These are phyloP conservation scores for Trichoderma brevicompactum DNA, from an alignment of 2,329 filamentous ascomycete species.

Conservation along the genomic window DNA sequence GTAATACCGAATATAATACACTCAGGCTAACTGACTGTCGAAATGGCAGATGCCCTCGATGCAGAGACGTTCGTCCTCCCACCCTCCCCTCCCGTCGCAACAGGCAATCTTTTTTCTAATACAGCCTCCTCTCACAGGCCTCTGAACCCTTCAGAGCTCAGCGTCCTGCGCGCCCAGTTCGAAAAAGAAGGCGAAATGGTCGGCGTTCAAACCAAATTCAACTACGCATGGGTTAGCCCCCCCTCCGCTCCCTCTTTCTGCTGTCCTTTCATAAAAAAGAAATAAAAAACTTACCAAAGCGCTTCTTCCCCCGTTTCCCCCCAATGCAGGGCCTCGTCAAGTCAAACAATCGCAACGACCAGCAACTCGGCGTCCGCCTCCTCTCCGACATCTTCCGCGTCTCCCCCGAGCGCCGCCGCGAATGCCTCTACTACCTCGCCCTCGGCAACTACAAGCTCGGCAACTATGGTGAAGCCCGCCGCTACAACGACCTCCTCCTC, in stretches of 20 bases:
- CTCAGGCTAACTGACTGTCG: slow-evolving; percentile 3
- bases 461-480: slow-evolving; percentile 91
- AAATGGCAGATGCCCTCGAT: slow-evolving; percentile 81
- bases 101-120: neutral
- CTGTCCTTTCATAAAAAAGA: neutral
- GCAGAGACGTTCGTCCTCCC: slow-evolving; percentile 78
- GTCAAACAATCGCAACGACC: slow-evolving; percentile 79
- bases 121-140: slow-evolving; percentile 59
- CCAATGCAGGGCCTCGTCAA: slow-evolving; percentile 83
- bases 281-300: slow-evolving; percentile 13
- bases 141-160: slow-evolving; percentile 87
- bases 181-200: slow-evolving; percentile 98
- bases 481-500: slow-evolving; percentile 91
- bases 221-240: slow-evolving; percentile 88
- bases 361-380: slow-evolving; percentile 91
- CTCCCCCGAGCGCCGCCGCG: slow-evolving; percentile 87
- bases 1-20: slow-evolving; percentile 17
- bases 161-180: slow-evolving; percentile 90
- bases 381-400: slow-evolving; percentile 96
- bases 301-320: too few species aligned
- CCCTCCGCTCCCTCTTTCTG: neutral
- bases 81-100: slow-evolving; percentile 3
- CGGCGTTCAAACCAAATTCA: slow-evolving; percentile 98
- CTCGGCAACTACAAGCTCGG: slow-evolving; percentile 98
- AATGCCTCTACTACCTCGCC: slow-evolving; percentile 97